These are phyloP conservation scores for Lyophyllum shimeji DNA, from an alignment of 768 basidiomycete genomes.

Conservation along the genomic window DNA sequence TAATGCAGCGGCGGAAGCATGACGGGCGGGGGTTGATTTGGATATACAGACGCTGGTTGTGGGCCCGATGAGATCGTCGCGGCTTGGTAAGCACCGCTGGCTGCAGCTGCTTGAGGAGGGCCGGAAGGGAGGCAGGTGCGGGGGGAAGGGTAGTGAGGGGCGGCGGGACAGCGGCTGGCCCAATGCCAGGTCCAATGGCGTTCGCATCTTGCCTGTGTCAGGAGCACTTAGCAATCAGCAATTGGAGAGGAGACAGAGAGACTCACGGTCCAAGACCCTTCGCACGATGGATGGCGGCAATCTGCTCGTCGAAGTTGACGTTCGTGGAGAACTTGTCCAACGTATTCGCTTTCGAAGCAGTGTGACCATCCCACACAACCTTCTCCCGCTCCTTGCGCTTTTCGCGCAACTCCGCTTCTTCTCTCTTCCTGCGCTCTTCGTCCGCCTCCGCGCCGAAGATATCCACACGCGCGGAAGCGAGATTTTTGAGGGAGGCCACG, in stretches of 20 bases:
- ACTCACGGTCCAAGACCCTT: constrained; percentile 88
- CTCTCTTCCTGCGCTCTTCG: constrained; percentile 82
- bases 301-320: constrained; percentile 97
- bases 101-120: constrained; percentile 57
- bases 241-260: constrained; percentile 6
- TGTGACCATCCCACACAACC: constrained; percentile 98
- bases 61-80: constrained; percentile 91
- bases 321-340: constrained; percentile 91
- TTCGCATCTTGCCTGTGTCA: constrained; percentile 63
- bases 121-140: constrained; percentile 71
- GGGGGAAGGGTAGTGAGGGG: constrained; percentile 67
- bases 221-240: constrained; percentile 10
- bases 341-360: constrained; percentile 88
- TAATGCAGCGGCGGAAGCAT: constrained; percentile 87
- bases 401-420: constrained; percentile 84
- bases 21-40: constrained; percentile 58
- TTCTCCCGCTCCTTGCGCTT: constrained; percentile 88
- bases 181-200: constrained; percentile 86
- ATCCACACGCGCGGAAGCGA: constrained; percentile 95
- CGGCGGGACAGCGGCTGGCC: constrained; percentile 72
- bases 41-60: constrained; percentile 78
- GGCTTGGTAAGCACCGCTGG: constrained; percentile 62
- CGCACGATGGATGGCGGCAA: constrained; percentile 92
- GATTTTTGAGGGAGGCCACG: constrained; percentile 86
- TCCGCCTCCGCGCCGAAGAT: constrained; percentile 95